Conservation (phyloP, 306 rosid species). For the Inga oerstediana region DNA sequence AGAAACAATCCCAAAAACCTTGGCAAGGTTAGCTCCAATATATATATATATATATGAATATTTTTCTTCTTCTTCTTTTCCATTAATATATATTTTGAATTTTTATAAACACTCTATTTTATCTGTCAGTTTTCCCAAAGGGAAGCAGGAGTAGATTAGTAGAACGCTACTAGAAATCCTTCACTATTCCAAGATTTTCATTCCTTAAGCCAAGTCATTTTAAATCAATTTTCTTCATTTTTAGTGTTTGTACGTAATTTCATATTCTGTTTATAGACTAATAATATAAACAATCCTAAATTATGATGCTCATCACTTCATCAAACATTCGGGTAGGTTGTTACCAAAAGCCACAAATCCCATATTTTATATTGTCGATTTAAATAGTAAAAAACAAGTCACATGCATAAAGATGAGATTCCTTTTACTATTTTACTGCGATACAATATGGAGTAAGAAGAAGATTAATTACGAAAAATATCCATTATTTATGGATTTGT, state of each 20-base stretch:
- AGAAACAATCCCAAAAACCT: constrained; percentile 67
- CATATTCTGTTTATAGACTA: background rate
- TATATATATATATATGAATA: constrained; percentile 8
- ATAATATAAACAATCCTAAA: background rate
- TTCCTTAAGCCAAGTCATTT: constrained; percentile 24
- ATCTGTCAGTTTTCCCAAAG: constrained; percentile 53
- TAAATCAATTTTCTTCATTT: background rate
- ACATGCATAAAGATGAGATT: background rate
- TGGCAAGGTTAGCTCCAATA: constrained; percentile 68
- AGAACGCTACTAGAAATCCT: background rate
- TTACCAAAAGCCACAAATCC: background rate
- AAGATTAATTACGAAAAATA: background rate
- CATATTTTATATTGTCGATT: background rate
- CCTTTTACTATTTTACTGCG: background rate
- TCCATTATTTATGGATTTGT: background rate
- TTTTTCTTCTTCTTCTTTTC: background rate
- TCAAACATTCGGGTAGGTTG: background rate
- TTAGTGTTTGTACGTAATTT: background rate
- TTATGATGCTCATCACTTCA: background rate
- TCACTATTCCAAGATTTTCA: constrained; percentile 34
- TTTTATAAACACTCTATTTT: background rate
- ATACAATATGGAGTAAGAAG: background rate
- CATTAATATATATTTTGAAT: constrained; percentile 26
- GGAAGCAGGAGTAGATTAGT: constrained; percentile 37
- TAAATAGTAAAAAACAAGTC: background rate